Evolutionary conservation across 2,329 filamentous ascomycete genomes (phyloP), one percentile per base, ranked within the genome.

Genomic region (Sporothrix luriei): DNA sequence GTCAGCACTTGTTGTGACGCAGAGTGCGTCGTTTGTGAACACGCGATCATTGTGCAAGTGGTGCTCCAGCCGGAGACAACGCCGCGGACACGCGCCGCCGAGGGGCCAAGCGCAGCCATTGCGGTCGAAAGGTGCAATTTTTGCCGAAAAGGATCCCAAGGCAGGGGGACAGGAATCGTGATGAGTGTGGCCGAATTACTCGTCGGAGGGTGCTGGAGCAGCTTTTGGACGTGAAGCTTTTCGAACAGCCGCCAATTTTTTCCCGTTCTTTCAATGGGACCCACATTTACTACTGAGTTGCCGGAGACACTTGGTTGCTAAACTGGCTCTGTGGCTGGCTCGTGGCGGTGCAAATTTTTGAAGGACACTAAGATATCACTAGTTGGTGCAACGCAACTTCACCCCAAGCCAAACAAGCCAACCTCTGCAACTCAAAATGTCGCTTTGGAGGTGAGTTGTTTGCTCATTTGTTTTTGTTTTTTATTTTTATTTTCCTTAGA

Each of bases 371-470:
- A 16, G 21, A 64, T 6, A 14, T 57, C 38, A 26, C 9, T 29
- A 46, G 11, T 57, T 54, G 21, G n/a, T 57, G 10, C 11, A 1
- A 33, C 49, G 21, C 4, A 46, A 29, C 48, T 38, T 61, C 52
- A 46, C 52, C 14, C 24, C 46, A 24, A 24, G 33, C 40, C 24
- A 19, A 40, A 43, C 3, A 46, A 46, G 48, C 48, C 14, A 6
- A 38, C 40, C 48, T 24, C 14, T 21, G 4, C 68, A 71, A 38
- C 52, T 5, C 55, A 70, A 40, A 66, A 78, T 78, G 77, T 77
- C 77, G 10, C 72, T 78, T 66, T 76, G 72, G 72, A 74, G 71
- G 73, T 74, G 66, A 69, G 73, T 65, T 21, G 29, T 38, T 52
- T 64, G 40, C n/a, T n/a, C n/a, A n/a, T 29, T 3, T 51, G 59